Percentiles rank a stretch among this genome's conserved stretches.
Evolutionary conservation across 2,329 filamentous ascomycete genomes (phyloP).

Genomic region (Septoria petroselini): DNA sequence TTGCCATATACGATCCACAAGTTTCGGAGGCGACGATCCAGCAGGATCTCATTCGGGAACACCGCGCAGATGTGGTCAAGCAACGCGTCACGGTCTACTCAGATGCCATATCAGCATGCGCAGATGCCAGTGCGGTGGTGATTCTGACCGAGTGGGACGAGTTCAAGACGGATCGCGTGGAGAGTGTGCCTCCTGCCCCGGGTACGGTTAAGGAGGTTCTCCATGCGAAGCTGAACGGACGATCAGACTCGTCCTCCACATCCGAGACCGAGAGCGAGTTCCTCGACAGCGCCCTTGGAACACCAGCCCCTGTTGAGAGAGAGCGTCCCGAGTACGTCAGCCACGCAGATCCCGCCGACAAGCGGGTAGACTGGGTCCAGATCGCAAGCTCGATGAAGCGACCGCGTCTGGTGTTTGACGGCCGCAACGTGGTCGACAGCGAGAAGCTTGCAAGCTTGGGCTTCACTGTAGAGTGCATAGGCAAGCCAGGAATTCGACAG

Average conservation of each 20-base stretch:
- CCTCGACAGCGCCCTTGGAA: slow-evolving; percentile 22
- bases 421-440: slow-evolving; percentile 38
- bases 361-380: slow-evolving; percentile 36
- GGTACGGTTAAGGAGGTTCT: not conserved
- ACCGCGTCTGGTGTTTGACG: slow-evolving; percentile 40
- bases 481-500: slow-evolving; percentile 28
- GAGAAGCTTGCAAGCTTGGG: slow-evolving; percentile 35
- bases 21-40: slow-evolving; percentile 38
- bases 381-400: slow-evolving; percentile 36
- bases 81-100: slow-evolving; percentile 32
- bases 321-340: slow-evolving; percentile 14
- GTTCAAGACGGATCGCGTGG: slow-evolving; percentile 35
- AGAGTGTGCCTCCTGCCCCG: not conserved
- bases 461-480: slow-evolving; percentile 39
- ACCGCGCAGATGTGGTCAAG: slow-evolving; percentile 29
- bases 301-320: slow-evolving; percentile 16
- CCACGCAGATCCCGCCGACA: slow-evolving; percentile 13
- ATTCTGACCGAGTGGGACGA: slow-evolving; percentile 40
- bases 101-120: slow-evolving; percentile 37
- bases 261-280: slow-evolving; percentile 24
- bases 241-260: slow-evolving; percentile 14
- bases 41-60: slow-evolving; percentile 32
- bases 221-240: not conserved
- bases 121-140: slow-evolving; percentile 36
- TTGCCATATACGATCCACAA: slow-evolving; percentile 66